Evolutionary conservation across 805 yeast genomes (phyloP).

Genomic region (Priceomyces carsonii): DNA sequence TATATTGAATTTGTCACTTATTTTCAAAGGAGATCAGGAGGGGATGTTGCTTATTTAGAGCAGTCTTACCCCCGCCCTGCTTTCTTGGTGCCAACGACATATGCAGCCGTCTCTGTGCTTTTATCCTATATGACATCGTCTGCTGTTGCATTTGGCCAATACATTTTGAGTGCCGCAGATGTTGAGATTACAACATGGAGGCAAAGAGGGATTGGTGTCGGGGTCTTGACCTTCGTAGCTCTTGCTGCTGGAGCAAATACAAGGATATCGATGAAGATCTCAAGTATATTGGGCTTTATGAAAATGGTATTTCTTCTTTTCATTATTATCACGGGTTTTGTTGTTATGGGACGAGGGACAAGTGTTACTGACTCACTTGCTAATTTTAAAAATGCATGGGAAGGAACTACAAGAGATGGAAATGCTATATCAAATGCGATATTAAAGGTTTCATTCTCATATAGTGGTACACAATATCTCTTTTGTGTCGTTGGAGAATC

Average conservation of each 20-base stretch:
- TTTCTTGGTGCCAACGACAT: constrained; percentile 35
- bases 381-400: constrained; percentile 38
- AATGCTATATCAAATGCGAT: constrained; percentile 45
- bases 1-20: constrained; percentile 45
- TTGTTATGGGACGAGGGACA: constrained; percentile 37
- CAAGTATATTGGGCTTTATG: constrained; percentile 34
- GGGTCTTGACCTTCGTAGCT: constrained; percentile 25
- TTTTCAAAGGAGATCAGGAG: constrained; percentile 35
- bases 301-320: constrained; percentile 34
- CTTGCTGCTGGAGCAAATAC: constrained; percentile 23
- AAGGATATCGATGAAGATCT: constrained; percentile 27
- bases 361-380: constrained; percentile 29
- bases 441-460: constrained; percentile 45
- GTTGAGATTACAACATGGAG: constrained; percentile 30
- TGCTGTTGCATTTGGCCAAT: constrained; percentile 38
- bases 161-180: constrained; percentile 33
- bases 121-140: constrained; percentile 36
- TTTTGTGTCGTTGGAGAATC: constrained; percentile 37
- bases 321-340: constrained; percentile 34
- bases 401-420: constrained; percentile 42
- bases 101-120: constrained; percentile 39
- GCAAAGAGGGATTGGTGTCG: constrained; percentile 37
- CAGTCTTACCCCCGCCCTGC: constrained; percentile 37
- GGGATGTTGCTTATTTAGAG: constrained; percentile 40
- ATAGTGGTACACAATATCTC: constrained; percentile 42